Evolutionary conservation across 2,329 filamentous ascomycete species (phyloP).

Genomic region (Verticillium nubilum): DNA sequence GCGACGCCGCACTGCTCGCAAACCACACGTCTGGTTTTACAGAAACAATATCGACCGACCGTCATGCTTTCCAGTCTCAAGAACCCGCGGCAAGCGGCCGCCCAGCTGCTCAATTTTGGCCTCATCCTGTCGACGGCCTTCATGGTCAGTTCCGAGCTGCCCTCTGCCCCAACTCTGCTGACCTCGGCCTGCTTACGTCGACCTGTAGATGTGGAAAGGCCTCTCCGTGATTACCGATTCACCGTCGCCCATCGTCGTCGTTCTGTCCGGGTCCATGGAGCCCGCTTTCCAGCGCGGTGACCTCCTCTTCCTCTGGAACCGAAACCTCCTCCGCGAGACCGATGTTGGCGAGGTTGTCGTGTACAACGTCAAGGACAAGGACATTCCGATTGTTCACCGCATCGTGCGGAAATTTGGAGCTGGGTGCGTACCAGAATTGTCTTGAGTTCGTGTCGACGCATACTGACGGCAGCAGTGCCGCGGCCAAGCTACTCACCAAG

Average conservation of each 20-base stretch:
- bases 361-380: slow-evolving; percentile 82
- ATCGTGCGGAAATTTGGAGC: slow-evolving; percentile 70
- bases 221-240: slow-evolving; percentile 74
- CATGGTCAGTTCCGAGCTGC: slow-evolving; percentile 55
- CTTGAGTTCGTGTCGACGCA: slow-evolving; percentile 1
- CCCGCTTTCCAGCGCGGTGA: slow-evolving; percentile 77
- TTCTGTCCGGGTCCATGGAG: slow-evolving; percentile 81
- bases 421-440: slow-evolving; percentile 38
- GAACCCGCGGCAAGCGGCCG: slow-evolving; percentile 75
- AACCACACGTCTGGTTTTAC: neutral
- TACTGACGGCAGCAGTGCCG: slow-evolving; percentile 28
- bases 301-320: slow-evolving; percentile 72
- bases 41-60: slow-evolving; percentile 1
- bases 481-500: slow-evolving; percentile 82
- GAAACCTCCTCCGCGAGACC: slow-evolving; percentile 52
- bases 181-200: neutral
- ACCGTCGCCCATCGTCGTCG: slow-evolving; percentile 73
- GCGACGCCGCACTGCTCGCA: neutral
- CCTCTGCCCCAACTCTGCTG: neutral
- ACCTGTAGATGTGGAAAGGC: slow-evolving; percentile 73
- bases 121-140: slow-evolving; percentile 87
- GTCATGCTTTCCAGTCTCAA: slow-evolving; percentile 64
- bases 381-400: slow-evolving; percentile 95
- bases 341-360: slow-evolving; percentile 55
- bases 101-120: slow-evolving; percentile 84